Evolutionary conservation across 176 grass and related monocot species (phyloP).

Genomic region (Poa pratensis): DNA sequence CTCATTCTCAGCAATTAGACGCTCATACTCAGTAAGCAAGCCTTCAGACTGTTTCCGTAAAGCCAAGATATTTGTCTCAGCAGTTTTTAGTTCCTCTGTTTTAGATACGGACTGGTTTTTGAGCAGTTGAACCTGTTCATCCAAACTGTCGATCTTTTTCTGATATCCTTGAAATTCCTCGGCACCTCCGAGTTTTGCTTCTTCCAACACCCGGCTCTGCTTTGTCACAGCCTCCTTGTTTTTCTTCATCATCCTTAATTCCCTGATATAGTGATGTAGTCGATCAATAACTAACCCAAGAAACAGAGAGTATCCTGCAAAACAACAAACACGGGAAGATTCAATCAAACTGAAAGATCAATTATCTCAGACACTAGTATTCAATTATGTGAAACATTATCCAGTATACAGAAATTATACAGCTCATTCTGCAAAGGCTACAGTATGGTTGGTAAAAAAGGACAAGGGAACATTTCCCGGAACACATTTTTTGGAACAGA

Average conservation of each 20-base stretch:
- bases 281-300: conserved; percentile 77
- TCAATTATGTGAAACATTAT: conserved; percentile 1
- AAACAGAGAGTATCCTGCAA: conserved; percentile 80
- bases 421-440: background rate
- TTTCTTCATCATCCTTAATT: conserved; percentile 65
- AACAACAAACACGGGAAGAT: conserved; percentile 11
- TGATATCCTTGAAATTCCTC: conserved; percentile 57
- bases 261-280: conserved; percentile 82
- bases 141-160: conserved; percentile 58
- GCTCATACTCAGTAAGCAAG: conserved; percentile 73
- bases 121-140: conserved; percentile 57
- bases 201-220: conserved; percentile 65
- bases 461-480: background rate
- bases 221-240: conserved; percentile 67
- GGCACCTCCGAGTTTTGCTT: conserved; percentile 54
- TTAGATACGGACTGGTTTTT: conserved; percentile 54
- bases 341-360: background rate
- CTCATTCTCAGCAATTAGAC: conserved; percentile 74
- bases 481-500: background rate
- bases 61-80: conserved; percentile 52
- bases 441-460: background rate
- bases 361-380: background rate
- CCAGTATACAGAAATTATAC: background rate
- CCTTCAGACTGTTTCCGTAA: conserved; percentile 81
- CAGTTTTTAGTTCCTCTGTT: conserved; percentile 61